Evolutionary conservation across 2,329 filamentous ascomycete genomes (phyloP), one percentile per base, ranked within the genome.

Genomic region (Colletotrichum sp.): DNA sequence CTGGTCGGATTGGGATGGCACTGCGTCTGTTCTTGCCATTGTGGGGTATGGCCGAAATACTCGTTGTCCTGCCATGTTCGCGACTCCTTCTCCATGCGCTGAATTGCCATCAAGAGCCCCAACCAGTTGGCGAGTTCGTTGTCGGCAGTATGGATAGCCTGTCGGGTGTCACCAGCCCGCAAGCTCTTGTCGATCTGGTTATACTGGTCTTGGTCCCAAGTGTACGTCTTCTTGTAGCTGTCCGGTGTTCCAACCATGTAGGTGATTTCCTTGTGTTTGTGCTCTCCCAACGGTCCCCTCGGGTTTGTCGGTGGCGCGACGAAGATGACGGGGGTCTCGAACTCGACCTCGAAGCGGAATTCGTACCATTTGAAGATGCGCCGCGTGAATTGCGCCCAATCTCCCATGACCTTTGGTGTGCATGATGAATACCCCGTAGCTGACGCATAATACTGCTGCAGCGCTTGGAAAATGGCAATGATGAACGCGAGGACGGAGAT

Each of bases 61-160:
- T 64, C 57, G 32, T 64, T 64, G 21, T 76, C 44, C 9, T 76
- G 73, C 75, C 75, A 77, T 4, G 36, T 68, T n/a, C 75, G 72
- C 3, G 75, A 77, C n/a, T 75, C 66, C 4, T n/a, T 65, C 39
- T 77, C 75, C 68, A 75, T 75, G 18, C 72, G 71, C 68, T 77
- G 75, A 4, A 77, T 66, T 6, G 75, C 75, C 68, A 76, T 74
- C n/a, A 77, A 21, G 12, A 77, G 68, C 5, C 66, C 62, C 30
- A 72, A 24, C 75, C 75, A 77, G 32, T 55, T 64, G 16, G 66
- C 72, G 3, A 65, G 52, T 30, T 77, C 75, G 34, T 77, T 74
- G 30, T 77, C 75, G 9, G 72, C 75, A 2, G 75, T 77, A 18
- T 76, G 72, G 21, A 77, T 73, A n/a, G 69, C 69, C 28, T 76